Conservation (phyloP, 2,329 filamentous ascomycete species). For the Sporothrix curviconia region DNA sequence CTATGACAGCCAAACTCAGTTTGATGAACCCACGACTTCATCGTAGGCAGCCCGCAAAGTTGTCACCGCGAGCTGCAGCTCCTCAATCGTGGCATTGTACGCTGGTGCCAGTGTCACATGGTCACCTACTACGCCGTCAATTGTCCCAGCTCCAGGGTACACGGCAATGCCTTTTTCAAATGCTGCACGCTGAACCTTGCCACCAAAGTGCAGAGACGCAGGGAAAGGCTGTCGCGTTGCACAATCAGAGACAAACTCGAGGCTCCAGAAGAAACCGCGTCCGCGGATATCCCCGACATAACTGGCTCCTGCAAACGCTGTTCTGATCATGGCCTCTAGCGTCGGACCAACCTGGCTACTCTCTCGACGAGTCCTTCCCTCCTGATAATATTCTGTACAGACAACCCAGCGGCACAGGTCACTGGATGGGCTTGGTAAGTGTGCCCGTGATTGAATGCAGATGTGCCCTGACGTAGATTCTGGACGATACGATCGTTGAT, state of each 20-base stretch:
- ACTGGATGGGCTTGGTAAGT: conserved; percentile 57
- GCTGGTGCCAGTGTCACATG: conserved; percentile 64
- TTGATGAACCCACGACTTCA: no score
- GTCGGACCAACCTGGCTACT: conserved; percentile 46
- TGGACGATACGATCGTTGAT: conserved; percentile 46
- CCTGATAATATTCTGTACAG: conserved; percentile 53
- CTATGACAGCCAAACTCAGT: no score
- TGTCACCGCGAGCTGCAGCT: conserved; percentile 51
- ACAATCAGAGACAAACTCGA: conserved; percentile 34
- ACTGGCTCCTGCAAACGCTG: conserved; percentile 24
- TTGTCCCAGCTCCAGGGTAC: conserved; percentile 58
- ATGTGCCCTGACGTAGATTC: conserved; percentile 29
- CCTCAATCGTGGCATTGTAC: conserved; percentile 50
- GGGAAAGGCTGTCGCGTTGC: conserved; percentile 28
- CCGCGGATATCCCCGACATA: conserved; percentile 56
- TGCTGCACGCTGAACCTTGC: conserved; percentile 26
- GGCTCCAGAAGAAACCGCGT: conserved; percentile 50
- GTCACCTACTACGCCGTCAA: conserved; percentile 55
- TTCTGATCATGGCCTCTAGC: conserved; percentile 40
- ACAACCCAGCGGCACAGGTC: conserved; percentile 54
- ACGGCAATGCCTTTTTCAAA: conserved; percentile 33
- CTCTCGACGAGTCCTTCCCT: conserved; percentile 54
- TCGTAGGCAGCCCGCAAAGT: conserved; percentile 33
- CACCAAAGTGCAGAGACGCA: conserved; percentile 23
- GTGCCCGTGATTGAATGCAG: conserved; percentile 45